Percentiles rank a stretch among this genome's conserved stretches.
These are phyloP conservation scores for Chalara sp. DNA, from an alignment of 2,329 filamentous ascomycete species.

Conservation along the genomic window DNA sequence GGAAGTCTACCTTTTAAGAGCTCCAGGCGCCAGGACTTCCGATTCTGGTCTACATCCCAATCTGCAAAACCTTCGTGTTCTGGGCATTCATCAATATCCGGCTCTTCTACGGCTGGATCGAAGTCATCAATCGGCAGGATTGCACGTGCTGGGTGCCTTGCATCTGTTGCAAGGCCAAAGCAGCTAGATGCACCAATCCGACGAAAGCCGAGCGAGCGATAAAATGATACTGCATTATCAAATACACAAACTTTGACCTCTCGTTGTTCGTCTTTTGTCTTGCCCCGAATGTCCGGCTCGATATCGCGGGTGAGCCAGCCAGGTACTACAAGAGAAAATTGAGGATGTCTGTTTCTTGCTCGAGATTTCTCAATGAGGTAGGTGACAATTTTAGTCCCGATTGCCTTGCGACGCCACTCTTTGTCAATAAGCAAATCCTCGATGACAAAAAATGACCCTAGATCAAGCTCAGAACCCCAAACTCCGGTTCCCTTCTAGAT, in stretches of 20 bases:
- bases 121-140: slow-evolving; percentile 17
- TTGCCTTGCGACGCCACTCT: slow-evolving; percentile 23
- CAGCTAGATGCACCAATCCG: slow-evolving; percentile 27
- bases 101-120: slow-evolving; percentile 10
- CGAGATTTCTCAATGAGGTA: slow-evolving; percentile 22
- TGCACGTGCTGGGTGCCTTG: slow-evolving; percentile 19
- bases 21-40: slow-evolving; percentile 6
- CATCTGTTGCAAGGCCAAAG: slow-evolving; percentile 23
- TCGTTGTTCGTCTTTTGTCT: slow-evolving; percentile 13
- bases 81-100: slow-evolving; percentile 3
- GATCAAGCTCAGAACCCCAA: slow-evolving; percentile 26
- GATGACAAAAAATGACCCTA: slow-evolving; percentile 21
- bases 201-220: slow-evolving; percentile 25
- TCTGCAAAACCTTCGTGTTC: slow-evolving; percentile 2
- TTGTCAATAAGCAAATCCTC: slow-evolving; percentile 14
- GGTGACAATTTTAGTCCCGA: slow-evolving; percentile 26
- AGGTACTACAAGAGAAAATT: slow-evolving; percentile 16
- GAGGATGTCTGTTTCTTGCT: background rate
- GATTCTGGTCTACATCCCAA: background rate
- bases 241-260: slow-evolving; percentile 8
- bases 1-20: slow-evolving; percentile 8
- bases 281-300: slow-evolving; percentile 15
- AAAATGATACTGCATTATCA: slow-evolving; percentile 20
- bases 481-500: slow-evolving; percentile 23
- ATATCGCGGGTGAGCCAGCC: slow-evolving; percentile 17